phyloP scores from a whole-genome alignment of 768 basidiomycete genomes.

The Pholiota molesta region DNA sequence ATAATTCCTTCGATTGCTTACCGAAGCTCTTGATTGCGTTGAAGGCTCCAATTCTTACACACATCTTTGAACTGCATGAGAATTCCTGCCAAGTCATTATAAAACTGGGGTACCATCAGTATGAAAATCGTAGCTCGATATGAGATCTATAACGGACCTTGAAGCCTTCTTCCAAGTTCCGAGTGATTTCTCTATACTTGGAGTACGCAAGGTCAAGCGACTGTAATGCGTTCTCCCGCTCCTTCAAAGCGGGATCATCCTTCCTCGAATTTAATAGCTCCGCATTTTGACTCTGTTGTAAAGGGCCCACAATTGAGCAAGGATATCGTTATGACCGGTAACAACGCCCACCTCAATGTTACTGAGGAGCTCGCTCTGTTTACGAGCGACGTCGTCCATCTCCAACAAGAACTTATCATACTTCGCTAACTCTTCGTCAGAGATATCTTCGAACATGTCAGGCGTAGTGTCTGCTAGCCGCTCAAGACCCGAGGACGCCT shows the following conservation, averaged over 20 bases:
- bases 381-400: constrained; percentile 51
- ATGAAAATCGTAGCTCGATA: neutral
- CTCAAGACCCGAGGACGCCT: constrained; percentile 67
- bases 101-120: constrained; percentile 62
- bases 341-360: constrained; percentile 61
- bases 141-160: constrained; percentile 49
- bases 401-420: constrained; percentile 77
- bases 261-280: constrained; percentile 75
- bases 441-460: constrained; percentile 85
- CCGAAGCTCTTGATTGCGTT: constrained; percentile 77
- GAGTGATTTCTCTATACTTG: constrained; percentile 83
- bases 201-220: constrained; percentile 83
- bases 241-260: constrained; percentile 77
- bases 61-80: constrained; percentile 74
- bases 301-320: neutral
- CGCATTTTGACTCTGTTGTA: constrained; percentile 58
- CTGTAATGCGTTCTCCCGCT: constrained; percentile 81
- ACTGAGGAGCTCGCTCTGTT: constrained; percentile 67
- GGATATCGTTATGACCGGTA: neutral
- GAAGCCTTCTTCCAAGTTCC: constrained; percentile 87
- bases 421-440: constrained; percentile 78
- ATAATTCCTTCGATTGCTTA: constrained; percentile 36
- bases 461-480: constrained; percentile 73
- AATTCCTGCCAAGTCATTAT: constrained; percentile 81
- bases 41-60: constrained; percentile 75